Percentiles rank a stretch among this genome's conserved stretches.
Conservation (phyloP, 2,329 filamentous ascomycete species). For the Rugonectria rugulosa region DNA sequence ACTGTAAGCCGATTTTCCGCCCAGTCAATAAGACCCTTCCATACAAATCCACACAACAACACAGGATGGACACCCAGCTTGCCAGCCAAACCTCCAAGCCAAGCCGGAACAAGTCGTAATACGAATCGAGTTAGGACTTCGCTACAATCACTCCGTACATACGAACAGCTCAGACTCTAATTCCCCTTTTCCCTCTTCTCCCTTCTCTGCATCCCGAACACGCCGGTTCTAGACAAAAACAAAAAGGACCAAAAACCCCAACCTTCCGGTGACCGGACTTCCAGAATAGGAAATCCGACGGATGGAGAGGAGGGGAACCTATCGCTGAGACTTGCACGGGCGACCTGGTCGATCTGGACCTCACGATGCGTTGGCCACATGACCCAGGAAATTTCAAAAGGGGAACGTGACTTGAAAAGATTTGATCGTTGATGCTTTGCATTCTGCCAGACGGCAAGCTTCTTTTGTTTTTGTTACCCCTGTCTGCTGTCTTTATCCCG, state of each 20-base stretch:
- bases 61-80: not conserved
- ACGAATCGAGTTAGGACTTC: not conserved
- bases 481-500: not conserved
- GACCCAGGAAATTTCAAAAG: slow-evolving; percentile 1
- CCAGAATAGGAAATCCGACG: slow-evolving; percentile 19
- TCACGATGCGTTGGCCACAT: slow-evolving; percentile 1
- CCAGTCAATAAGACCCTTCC: too few relatives aligned
- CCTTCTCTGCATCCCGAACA: not conserved
- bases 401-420: slow-evolving; percentile 12
- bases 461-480: not conserved
- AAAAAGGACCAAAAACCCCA: too few relatives aligned
- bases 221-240: too few relatives aligned
- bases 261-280: slow-evolving; percentile 18
- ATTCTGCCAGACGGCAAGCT: not conserved
- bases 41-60: too few relatives aligned
- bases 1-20: too few relatives aligned
- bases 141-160: too few relatives aligned
- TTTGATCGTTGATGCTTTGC: slow-evolving; percentile 1
- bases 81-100: not conserved
- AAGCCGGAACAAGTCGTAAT: not conserved
- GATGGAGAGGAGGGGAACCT: not conserved
- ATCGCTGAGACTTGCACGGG: slow-evolving; percentile 2
- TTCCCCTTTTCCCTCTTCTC: too few relatives aligned
- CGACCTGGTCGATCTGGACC: not conserved
- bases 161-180: too few relatives aligned